These are phyloP conservation scores for Alternaria hordeiaustralica DNA, from an alignment of 2,329 filamentous ascomycete genomes.

Conservation along the genomic window DNA sequence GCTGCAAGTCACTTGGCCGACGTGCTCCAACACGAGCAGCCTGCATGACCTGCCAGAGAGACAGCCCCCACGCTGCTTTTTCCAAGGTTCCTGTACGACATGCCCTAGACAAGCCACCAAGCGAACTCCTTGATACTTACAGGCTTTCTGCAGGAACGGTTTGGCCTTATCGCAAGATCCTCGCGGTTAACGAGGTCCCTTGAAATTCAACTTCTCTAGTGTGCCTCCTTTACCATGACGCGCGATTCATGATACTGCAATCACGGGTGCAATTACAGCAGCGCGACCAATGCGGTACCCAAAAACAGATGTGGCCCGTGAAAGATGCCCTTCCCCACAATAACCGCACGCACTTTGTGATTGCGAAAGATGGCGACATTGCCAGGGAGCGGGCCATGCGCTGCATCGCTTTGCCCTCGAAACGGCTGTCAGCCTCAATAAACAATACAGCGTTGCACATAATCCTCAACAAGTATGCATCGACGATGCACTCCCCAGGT, in stretches of 20 bases:
- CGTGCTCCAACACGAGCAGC: slow-evolving; percentile 15
- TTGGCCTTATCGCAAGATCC: slow-evolving; percentile 20
- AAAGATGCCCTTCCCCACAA: slow-evolving; percentile 30
- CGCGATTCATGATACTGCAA: slow-evolving; percentile 15
- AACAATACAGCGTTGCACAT: neutral
- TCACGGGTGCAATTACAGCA: slow-evolving; percentile 6
- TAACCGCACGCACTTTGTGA: slow-evolving; percentile 27
- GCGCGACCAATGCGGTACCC: slow-evolving; percentile 10
- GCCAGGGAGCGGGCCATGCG: slow-evolving; percentile 25
- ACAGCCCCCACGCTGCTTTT: slow-evolving; percentile 40
- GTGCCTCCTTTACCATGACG: slow-evolving; percentile 5
- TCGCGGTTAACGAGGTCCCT: slow-evolving; percentile 14
- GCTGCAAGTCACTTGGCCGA: slow-evolving; percentile 37
- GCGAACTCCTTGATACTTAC: slow-evolving; percentile 25
- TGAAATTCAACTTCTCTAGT: slow-evolving; percentile 8
- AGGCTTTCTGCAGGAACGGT: slow-evolving; percentile 33
- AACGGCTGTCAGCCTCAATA: slow-evolving; percentile 9
- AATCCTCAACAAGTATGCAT: neutral
- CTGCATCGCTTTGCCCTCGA: slow-evolving; percentile 1
- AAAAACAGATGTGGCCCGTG: slow-evolving; percentile 21
- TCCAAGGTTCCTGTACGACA: slow-evolving; percentile 22
- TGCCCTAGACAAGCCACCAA: slow-evolving; percentile 11
- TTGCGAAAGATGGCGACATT: slow-evolving; percentile 30
- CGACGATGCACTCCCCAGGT: neutral
- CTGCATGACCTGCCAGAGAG: slow-evolving; percentile 16